Evolutionary conservation across 345 rosid species (phyloP).

Genomic region (Balakata baccata): DNA sequence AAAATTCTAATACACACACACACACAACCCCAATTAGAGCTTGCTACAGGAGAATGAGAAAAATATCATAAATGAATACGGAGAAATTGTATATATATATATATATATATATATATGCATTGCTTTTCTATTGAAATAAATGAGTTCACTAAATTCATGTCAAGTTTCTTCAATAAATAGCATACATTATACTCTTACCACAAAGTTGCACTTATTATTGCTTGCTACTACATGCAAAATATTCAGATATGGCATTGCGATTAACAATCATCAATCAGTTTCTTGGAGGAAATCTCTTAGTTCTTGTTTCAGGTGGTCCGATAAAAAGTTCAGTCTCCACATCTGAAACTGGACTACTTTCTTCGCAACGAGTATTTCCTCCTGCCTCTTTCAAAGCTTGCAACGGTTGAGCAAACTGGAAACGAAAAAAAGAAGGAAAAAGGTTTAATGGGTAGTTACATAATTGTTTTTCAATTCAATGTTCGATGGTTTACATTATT

Average conservation of each 20-base stretch:
- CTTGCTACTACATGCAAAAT: neutral
- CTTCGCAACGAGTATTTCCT: conserved; percentile 14
- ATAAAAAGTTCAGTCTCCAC: conserved; percentile 88
- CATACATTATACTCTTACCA: neutral
- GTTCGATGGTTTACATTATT: neutral
- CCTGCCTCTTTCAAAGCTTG: neutral
- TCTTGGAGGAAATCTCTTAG: conserved; percentile 19
- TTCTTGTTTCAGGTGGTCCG: conserved; percentile 65
- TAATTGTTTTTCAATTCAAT: neutral
- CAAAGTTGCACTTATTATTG: conserved; percentile 5
- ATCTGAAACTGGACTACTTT: conserved; percentile 57
- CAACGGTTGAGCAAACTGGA: neutral
- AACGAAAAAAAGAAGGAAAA: neutral
- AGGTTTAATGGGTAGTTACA: too few species aligned
- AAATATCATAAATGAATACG: too few species aligned
- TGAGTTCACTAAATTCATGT: neutral
- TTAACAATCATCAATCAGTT: neutral
- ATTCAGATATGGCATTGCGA: neutral
- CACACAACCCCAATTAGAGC: too few species aligned
- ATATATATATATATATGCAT: neutral
- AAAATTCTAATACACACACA: too few species aligned
- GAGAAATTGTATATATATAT: too few species aligned
- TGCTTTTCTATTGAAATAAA: neutral
- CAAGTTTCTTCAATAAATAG: neutral
- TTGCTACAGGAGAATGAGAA: too few species aligned